Base-by-base conservation (phyloP, 2,329 filamentous ascomycete species). In the Onygenales sp. region DNA sequence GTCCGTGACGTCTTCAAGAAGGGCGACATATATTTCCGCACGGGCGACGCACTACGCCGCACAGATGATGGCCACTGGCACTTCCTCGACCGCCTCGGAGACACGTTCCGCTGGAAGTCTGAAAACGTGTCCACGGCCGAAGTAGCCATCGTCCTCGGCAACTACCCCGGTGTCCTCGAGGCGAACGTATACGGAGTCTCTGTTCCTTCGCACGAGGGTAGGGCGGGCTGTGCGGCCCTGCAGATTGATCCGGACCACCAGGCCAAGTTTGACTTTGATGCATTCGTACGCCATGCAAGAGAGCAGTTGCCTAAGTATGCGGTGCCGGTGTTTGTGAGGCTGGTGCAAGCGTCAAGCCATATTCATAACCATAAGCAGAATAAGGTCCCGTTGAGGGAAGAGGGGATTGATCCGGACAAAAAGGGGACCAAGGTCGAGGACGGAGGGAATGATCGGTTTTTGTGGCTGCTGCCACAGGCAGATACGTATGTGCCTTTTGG, bases 321-420 rank as follows among this genome's bases (percentile, higher is more conserved):
- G 0, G 85, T 91, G 1, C 87, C 87, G 0, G 69, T 89, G 2
- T 91, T 91, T 70, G 61, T 90, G 43, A 75, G 86, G 0, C 68
- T 88, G 14, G 76, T 86, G 21, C 75, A 78, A 53, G 80, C 76
- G 31, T 66, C 63, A 10, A 62, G 61, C 7, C 69, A 72, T 54
- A 72, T 68, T 38, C 79, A 84, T 5, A 91, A 89, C 61, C 86
- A 89, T 66, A 91, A 91, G 71, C 86, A 89, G 69, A 87, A 89
- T 64, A 91, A 91, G 66, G 78, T 84, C 1, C 83, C 83, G 0
- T 70, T 89, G 45, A 76, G 84, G 61, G 78, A 80, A 45, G 83
- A 87, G 58, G 85, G 85, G 0, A 78, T 87, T 11, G 79, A 87
- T 64, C 78, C 80, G 3, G 64, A 64, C 5, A 74, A 73, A 54